phyloP scores from a whole-genome alignment of 305 asterid genomes.

The Solanum hybrid region DNA sequence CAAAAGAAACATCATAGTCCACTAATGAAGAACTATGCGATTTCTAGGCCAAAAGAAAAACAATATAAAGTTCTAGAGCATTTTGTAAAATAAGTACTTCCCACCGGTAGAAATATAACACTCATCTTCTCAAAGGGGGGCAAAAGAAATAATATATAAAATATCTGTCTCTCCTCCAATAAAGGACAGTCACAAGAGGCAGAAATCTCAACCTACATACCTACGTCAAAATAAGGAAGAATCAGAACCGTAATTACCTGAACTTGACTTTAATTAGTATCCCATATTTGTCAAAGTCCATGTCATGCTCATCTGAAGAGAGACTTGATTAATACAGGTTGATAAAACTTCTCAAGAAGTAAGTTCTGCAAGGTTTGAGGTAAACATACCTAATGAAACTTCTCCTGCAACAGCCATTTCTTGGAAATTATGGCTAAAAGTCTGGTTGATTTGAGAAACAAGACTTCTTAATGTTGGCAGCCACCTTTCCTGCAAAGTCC shows the following conservation, averaged over 20 bases:
- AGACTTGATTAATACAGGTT: conserved; percentile 15
- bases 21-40: background rate
- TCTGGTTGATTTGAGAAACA: conserved; percentile 70
- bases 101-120: background rate
- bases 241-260: conserved; percentile 41
- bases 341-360: conserved; percentile 7
- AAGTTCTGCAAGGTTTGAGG: conserved; percentile 2
- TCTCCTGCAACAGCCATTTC: conserved; percentile 99
- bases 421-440: conserved; percentile 84
- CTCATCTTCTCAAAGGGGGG: background rate
- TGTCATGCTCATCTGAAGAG: conserved; percentile 70
- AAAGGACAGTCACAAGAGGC: background rate
- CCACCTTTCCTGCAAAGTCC: conserved; percentile 71
- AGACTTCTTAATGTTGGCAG: conserved; percentile 79
- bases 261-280: conserved; percentile 94
- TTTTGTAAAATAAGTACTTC: background rate
- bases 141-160: background rate
- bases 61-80: background rate
- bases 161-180: background rate
- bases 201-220: background rate
- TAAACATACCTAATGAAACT: conserved; percentile 67
- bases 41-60: background rate
- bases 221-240: background rate
- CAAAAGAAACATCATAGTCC: background rate
- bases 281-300: conserved; percentile 84